Evolutionary conservation across 305 asterid genomes (phyloP).

Genomic region (Fraxinus sp.): DNA sequence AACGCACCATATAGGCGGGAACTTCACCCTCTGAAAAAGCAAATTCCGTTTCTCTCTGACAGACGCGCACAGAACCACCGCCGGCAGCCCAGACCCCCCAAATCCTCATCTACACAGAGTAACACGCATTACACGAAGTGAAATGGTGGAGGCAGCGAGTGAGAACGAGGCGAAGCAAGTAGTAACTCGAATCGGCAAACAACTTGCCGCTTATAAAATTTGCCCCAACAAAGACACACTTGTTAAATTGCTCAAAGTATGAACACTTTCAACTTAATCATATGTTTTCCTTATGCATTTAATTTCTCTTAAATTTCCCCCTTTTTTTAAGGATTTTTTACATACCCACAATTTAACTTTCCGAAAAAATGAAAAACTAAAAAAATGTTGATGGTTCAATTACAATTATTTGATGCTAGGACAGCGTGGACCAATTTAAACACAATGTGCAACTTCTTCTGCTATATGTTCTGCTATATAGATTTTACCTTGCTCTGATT

Average conservation of each 20-base stretch:
- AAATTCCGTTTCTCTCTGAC: not conserved
- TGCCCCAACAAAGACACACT: constrained; percentile 62
- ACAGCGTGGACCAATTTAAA: not conserved
- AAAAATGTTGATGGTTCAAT: not conserved
- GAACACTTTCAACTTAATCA: not conserved
- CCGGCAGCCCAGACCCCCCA: not conserved
- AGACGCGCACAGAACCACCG: not conserved
- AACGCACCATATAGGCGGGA: not conserved
- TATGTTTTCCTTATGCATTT: not conserved
- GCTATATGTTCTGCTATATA: not conserved
- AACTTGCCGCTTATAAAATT: constrained; percentile 41
- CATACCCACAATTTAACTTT: not conserved
- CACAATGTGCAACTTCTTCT: not conserved
- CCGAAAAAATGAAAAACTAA: not conserved
- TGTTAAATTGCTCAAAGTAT: constrained; percentile 64
- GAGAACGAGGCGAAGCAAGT: constrained; percentile 39
- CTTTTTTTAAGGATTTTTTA: not conserved
- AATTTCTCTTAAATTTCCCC: not conserved
- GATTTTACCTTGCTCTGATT: not conserved
- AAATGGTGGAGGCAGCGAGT: not conserved
- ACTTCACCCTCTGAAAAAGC: not conserved
- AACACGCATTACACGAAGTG: not conserved
- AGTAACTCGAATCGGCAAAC: constrained; percentile 48
- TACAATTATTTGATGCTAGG: not conserved
- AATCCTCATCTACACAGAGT: not conserved